Conservation (phyloP, 768 basidiomycete genomes). For the Fistulinella prunicolor region DNA sequence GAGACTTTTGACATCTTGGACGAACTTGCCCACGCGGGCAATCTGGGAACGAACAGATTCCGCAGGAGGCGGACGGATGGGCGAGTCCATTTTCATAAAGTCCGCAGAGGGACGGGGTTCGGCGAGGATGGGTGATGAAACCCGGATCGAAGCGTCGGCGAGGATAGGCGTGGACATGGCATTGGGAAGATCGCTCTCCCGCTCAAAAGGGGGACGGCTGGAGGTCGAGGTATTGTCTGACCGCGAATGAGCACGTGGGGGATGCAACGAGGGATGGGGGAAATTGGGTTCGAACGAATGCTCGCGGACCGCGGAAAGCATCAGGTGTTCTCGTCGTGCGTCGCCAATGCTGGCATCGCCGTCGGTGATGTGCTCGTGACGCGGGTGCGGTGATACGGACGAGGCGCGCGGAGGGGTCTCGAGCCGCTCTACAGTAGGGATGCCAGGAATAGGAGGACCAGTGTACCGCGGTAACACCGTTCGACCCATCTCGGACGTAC, state of each 20-base stretch:
- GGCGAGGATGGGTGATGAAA: slow-evolving; percentile 38
- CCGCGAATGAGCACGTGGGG: slow-evolving; percentile 17
- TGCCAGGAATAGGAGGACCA: slow-evolving; percentile 17
- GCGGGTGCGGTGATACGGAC: slow-evolving; percentile 23
- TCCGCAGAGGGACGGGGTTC: slow-evolving; percentile 44
- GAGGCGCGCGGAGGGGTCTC: slow-evolving; percentile 24
- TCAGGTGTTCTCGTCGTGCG: slow-evolving; percentile 23
- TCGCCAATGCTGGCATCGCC: slow-evolving; percentile 22
- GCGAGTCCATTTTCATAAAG: slow-evolving; percentile 48
- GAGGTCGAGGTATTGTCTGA: slow-evolving; percentile 22
- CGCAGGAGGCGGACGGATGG: slow-evolving; percentile 38
- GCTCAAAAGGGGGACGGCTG: slow-evolving; percentile 24
- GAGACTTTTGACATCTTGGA: slow-evolving; percentile 38
- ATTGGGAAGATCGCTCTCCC: slow-evolving; percentile 20
- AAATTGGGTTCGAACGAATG: slow-evolving; percentile 18
- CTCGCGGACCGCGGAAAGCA: slow-evolving; percentile 25
- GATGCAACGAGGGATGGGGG: slow-evolving; percentile 10
- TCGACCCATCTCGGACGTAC: slow-evolving; percentile 13
- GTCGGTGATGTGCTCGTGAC: slow-evolving; percentile 14
- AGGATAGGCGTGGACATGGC: slow-evolving; percentile 32
- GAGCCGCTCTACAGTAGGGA: slow-evolving; percentile 28
- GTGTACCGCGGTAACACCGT: slow-evolving; percentile 20
- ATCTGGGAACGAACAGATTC: slow-evolving; percentile 37
- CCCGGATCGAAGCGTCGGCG: slow-evolving; percentile 20
- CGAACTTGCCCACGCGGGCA: slow-evolving; percentile 34